Evolutionary conservation across 1,284 basidiomycete genomes (phyloP).

Genomic region (Xerocomus nothofagi): DNA sequence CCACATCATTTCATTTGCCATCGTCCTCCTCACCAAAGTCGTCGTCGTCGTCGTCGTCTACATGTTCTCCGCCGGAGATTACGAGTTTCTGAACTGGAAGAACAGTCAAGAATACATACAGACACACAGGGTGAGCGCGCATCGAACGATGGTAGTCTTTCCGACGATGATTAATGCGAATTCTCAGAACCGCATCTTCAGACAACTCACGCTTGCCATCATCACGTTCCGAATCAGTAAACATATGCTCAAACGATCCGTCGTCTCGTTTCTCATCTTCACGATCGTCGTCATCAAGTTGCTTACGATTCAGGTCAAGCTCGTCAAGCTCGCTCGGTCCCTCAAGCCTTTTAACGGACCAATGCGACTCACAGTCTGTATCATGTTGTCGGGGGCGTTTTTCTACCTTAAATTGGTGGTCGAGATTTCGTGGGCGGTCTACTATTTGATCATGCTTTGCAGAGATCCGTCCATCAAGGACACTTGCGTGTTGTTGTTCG

Average conservation of each 20-base stretch:
- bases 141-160: neutral
- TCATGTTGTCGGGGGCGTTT: constrained; percentile 26
- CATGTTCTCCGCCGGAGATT: constrained; percentile 25
- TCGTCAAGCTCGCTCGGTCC: constrained; percentile 30
- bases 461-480: constrained; percentile 31
- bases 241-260: constrained; percentile 32
- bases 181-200: constrained; percentile 24
- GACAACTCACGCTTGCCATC: constrained; percentile 26
- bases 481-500: constrained; percentile 20
- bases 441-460: constrained; percentile 30
- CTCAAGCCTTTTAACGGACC: constrained; percentile 30
- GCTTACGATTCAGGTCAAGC: constrained; percentile 31
- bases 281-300: constrained; percentile 33
- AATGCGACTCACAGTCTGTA: constrained; percentile 24
- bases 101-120: constrained; percentile 23
- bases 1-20: constrained; percentile 11
- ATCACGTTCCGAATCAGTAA: constrained; percentile 30
- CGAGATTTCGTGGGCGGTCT: constrained; percentile 32
- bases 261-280: constrained; percentile 32
- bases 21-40: constrained; percentile 25
- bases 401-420: constrained; percentile 33
- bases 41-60: constrained; percentile 18
- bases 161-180: neutral
- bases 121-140: constrained; percentile 19
- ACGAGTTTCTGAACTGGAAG: constrained; percentile 15